A percentile compares a stretch with the other conserved stretches of the same genome.
Evolutionary conservation across 2,329 filamentous ascomycete genomes (phyloP).

Genomic region (Apiospora hydei): DNA sequence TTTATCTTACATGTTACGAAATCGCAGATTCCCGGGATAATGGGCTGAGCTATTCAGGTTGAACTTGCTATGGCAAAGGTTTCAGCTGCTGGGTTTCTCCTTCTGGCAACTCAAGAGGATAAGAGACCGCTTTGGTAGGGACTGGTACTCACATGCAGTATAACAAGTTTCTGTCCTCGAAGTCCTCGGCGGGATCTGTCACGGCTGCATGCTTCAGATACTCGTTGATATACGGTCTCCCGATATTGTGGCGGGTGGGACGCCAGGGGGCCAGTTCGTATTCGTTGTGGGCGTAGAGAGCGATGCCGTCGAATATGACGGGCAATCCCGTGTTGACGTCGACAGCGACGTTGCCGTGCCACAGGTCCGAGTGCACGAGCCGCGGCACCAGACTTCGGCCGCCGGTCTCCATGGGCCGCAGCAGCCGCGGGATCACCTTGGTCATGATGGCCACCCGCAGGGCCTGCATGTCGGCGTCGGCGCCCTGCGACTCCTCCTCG

Average conservation of each 20-base stretch:
- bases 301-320: constrained; percentile 27
- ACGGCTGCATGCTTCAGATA: constrained; percentile 26
- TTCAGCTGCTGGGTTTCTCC: background rate
- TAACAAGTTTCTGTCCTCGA: constrained; percentile 31
- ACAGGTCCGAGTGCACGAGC: constrained; percentile 42
- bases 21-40: constrained; percentile 23
- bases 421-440: constrained; percentile 39
- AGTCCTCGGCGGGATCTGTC: constrained; percentile 33
- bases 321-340: constrained; percentile 6
- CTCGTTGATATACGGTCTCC: constrained; percentile 8
- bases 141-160: constrained; percentile 30
- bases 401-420: constrained; percentile 41
- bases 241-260: background rate
- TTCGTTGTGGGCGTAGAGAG: constrained; percentile 38
- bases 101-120: background rate
- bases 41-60: constrained; percentile 22
- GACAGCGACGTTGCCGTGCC: constrained; percentile 38
- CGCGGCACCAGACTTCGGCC: constrained; percentile 38
- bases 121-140: background rate
- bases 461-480: constrained; percentile 26
- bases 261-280: constrained; percentile 27
- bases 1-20: constrained; percentile 8
- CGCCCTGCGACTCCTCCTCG: constrained; percentile 30
- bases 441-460: constrained; percentile 26
- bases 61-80: background rate